Conservation (phyloP, 2,329 filamentous ascomycete species). For the Ascochyta viciae-villosae region DNA sequence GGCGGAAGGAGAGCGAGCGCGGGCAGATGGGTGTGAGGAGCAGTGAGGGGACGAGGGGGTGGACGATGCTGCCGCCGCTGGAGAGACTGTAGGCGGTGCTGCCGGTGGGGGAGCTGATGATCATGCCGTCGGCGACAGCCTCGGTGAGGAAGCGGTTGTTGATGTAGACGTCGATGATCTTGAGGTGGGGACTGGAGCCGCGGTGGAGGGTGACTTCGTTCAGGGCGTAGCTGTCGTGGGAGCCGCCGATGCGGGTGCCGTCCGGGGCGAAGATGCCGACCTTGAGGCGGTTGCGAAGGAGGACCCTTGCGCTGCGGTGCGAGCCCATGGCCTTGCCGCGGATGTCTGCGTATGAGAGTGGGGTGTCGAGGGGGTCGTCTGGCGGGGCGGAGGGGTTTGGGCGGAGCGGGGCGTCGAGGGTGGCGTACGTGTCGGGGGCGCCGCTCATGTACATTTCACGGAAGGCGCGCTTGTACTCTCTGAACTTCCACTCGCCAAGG, state of each 20-base stretch:
- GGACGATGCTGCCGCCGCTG: conserved; percentile 89
- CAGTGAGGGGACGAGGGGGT: conserved; percentile 87
- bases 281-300: conserved; percentile 85
- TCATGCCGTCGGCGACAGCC: conserved; percentile 92
- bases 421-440: conserved; percentile 59
- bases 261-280: conserved; percentile 81
- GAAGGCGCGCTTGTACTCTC: conserved; percentile 90
- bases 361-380: conserved; percentile 43
- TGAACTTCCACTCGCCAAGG: conserved; percentile 94
- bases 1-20: conserved; percentile 88
- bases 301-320: conserved; percentile 76
- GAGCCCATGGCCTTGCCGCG: conserved; percentile 83
- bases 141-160: conserved; percentile 90
- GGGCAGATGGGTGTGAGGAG: conserved; percentile 95
- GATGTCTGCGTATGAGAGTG: conserved; percentile 69
- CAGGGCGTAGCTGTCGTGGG: conserved; percentile 70
- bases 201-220: conserved; percentile 96
- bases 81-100: conserved; percentile 96
- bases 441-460: conserved; percentile 90
- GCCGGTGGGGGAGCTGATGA: conserved; percentile 91
- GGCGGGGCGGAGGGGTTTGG: conserved; percentile 71
- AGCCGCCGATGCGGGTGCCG: conserved; percentile 58
- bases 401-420: conserved; percentile 72
- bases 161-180: conserved; percentile 89
- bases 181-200: conserved; percentile 86